Percentiles rank a stretch among this genome's conserved stretches.
These are phyloP conservation scores for Pythium dissotocum DNA, from an alignment of 352 stramenopile species.

Conservation along the genomic window DNA sequence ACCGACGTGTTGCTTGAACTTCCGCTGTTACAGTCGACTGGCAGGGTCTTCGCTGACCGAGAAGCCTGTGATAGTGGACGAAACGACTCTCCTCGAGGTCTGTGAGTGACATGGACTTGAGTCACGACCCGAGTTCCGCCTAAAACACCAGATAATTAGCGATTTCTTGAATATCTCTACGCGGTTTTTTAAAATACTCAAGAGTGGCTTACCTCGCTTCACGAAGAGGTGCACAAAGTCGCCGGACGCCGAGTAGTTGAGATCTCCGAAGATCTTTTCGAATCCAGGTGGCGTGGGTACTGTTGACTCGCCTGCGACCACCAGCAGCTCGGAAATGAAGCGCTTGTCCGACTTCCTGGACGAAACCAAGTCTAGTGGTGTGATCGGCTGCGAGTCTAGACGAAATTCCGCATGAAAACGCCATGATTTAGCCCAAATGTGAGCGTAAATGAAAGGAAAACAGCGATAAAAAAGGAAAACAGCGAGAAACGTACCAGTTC, in stretches of 20 bases:
- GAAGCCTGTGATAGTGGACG: neutral
- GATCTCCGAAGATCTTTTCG: slow-evolving; percentile 47
- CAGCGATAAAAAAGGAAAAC: too few relatives aligned
- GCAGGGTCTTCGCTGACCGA: neutral
- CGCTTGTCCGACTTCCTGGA: slow-evolving; percentile 30
- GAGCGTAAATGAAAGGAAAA: too few relatives aligned
- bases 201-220: slow-evolving; percentile 43
- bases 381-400: slow-evolving; percentile 43
- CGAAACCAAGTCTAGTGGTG: slow-evolving; percentile 47
- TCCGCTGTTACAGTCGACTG: slow-evolving; percentile 37
- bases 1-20: slow-evolving; percentile 30
- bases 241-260: slow-evolving; percentile 65
- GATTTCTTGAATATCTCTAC: too few relatives aligned
- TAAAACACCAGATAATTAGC: too few relatives aligned
- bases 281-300: slow-evolving; percentile 52
- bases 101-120: slow-evolving; percentile 10
- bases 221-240: slow-evolving; percentile 76
- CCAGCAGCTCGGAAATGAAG: slow-evolving; percentile 66
- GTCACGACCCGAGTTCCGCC: slow-evolving; percentile 5
- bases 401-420: neutral
- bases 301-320: slow-evolving; percentile 62
- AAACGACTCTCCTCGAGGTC: slow-evolving; percentile 5
- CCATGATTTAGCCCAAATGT: too few relatives aligned
- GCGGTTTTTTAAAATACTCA: too few relatives aligned
- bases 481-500: slow-evolving; percentile 56